phyloP scores from a whole-genome alignment of 1,284 basidiomycete genomes.

The Rhodotorula sp. region DNA sequence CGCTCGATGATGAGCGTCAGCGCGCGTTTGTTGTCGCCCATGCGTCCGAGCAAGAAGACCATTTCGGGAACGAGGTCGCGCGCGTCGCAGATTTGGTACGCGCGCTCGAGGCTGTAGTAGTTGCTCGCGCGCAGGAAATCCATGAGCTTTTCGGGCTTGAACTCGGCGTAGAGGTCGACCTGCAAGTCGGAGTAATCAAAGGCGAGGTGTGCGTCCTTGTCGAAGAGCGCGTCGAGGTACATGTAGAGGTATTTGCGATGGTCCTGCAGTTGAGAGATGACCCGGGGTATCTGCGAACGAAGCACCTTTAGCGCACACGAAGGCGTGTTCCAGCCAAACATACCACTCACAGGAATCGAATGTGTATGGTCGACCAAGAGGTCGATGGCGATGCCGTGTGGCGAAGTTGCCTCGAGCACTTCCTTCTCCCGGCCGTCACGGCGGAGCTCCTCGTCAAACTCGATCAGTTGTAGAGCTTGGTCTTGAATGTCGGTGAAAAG shows the following conservation, averaged over 20 bases:
- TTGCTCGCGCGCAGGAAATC: constrained; percentile 88
- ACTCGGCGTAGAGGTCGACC: constrained; percentile 90
- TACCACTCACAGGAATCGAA: constrained; percentile 77
- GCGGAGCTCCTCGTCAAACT: constrained; percentile 87
- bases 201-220: constrained; percentile 78
- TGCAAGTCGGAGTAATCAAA: constrained; percentile 77
- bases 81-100: constrained; percentile 81
- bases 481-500: constrained; percentile 94
- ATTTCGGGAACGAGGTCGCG: constrained; percentile 90
- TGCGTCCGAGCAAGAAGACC: constrained; percentile 94
- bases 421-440: constrained; percentile 48
- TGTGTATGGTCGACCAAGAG: constrained; percentile 92
- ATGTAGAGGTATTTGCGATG: constrained; percentile 83
- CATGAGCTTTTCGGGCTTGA: constrained; percentile 72
- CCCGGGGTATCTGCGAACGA: constrained; percentile 67
- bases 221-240: constrained; percentile 88
- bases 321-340: not conserved
- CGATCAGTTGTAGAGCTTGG: constrained; percentile 84
- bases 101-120: constrained; percentile 85
- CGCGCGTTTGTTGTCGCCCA: constrained; percentile 96
- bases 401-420: constrained; percentile 25
- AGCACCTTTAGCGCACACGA: not conserved
- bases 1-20: constrained; percentile 93
- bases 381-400: constrained; percentile 68
- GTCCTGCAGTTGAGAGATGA: constrained; percentile 79